Evolutionary conservation across 2,329 filamentous ascomycete species (phyloP).

Genomic region (Stenocarpella maydis): DNA sequence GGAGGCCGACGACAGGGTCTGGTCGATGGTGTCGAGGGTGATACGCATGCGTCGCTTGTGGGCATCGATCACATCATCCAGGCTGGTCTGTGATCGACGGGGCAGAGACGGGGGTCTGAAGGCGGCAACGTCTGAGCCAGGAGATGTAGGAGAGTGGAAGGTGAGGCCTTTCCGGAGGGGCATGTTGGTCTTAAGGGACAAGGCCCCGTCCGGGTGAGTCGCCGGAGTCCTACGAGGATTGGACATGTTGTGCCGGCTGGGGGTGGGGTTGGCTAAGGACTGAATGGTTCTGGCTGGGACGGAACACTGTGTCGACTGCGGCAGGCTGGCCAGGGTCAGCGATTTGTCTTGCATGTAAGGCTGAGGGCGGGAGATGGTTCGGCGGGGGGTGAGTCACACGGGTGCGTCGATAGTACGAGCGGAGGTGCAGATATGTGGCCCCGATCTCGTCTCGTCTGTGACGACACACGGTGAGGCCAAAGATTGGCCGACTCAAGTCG

Average conservation of each 20-base stretch:
- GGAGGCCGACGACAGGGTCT: conserved; percentile 62
- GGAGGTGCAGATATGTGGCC: conserved; percentile 7
- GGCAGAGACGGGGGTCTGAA: conserved; percentile 64
- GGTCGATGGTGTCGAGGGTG: conserved; percentile 72
- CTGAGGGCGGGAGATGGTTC: conserved; percentile 32
- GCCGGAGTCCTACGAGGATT: conserved; percentile 52
- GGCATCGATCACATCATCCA: conserved; percentile 77
- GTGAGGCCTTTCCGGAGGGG: conserved; percentile 76
- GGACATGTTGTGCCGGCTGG: conserved; percentile 43
- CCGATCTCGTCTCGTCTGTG: conserved; percentile 28
- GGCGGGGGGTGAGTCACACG: conserved; percentile 34
- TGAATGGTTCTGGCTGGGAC: conserved; percentile 31
- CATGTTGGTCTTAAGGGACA: conserved; percentile 62
- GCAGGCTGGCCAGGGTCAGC: conserved; percentile 32
- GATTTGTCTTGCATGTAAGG: conserved; percentile 35
- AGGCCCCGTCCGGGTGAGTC: conserved; percentile 53
- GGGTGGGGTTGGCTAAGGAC: conserved; percentile 39
- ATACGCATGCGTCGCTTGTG: conserved; percentile 74
- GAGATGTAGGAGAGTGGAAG: conserved; percentile 62
- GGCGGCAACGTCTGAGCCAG: conserved; percentile 44
- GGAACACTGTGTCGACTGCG: conserved; percentile 31
- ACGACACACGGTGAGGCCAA: conserved; percentile 36
- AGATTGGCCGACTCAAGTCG: conserved; percentile 30
- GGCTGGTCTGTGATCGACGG: conserved; percentile 72
- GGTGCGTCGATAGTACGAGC: conserved; percentile 24